Percentiles rank a stretch among this genome's conserved stretches.
Conservation (phyloP, 176 grass and related monocot genomes). For the Alopecurus myosuroides region DNA sequence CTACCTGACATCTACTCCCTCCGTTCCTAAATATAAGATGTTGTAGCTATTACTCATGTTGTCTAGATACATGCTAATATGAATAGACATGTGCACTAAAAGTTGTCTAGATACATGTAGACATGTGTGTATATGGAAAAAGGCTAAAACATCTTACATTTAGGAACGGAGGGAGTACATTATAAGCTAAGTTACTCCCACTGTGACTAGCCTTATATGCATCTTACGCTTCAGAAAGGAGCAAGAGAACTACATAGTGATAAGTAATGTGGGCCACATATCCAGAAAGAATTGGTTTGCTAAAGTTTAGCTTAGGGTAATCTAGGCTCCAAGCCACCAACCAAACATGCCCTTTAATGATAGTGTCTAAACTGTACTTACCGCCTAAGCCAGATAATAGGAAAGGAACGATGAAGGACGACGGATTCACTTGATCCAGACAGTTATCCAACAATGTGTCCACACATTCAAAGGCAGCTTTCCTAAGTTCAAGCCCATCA, state of each 20-base stretch:
- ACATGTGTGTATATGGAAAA: too few relatives aligned
- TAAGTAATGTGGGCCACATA: background rate
- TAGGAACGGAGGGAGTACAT: too few relatives aligned
- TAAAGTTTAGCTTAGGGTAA: background rate
- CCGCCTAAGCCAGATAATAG: slow-evolving; percentile 7
- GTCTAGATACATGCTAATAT: too few relatives aligned
- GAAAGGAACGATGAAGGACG: slow-evolving; percentile 4
- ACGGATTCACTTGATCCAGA: slow-evolving; percentile 12
- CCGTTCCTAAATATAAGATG: too few relatives aligned
- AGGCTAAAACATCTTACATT: too few relatives aligned
- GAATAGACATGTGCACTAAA: too few relatives aligned
- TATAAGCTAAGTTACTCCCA: too few relatives aligned
- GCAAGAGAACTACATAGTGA: background rate
- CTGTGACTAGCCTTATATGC: too few relatives aligned
- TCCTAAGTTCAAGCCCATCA: slow-evolving; percentile 19
- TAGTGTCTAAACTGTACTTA: background rate
- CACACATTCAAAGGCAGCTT: slow-evolving; percentile 13
- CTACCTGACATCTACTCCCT: too few relatives aligned
- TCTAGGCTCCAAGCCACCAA: background rate
- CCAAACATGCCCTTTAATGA: background rate
- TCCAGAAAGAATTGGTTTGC: background rate
- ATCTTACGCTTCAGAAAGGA: background rate
- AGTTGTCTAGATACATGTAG: too few relatives aligned
- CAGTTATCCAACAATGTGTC: slow-evolving; percentile 9
- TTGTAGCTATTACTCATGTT: too few relatives aligned